These are phyloP conservation scores for Salix dunnii DNA, from an alignment of 345 rosid species.

Conservation along the genomic window DNA sequence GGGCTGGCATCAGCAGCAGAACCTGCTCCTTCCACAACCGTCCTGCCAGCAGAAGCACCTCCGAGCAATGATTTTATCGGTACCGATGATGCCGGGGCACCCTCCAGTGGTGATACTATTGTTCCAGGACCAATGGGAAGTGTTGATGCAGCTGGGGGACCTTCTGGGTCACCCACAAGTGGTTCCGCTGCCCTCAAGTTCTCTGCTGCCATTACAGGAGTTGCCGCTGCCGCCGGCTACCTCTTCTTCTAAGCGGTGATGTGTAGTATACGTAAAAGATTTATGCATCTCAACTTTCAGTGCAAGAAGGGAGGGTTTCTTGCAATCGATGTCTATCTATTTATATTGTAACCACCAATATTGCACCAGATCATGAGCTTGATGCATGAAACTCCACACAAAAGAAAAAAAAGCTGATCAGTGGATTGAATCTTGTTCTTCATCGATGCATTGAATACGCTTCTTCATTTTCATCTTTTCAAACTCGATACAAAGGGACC, in stretches of 20 bases:
- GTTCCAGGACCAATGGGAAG: conserved; percentile 39
- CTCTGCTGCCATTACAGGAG: conserved; percentile 20
- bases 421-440: too few species aligned
- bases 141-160: neutral
- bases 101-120: conserved; percentile 13
- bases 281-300: too few species aligned
- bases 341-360: too few species aligned
- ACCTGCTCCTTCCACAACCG: neutral
- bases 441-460: too few species aligned
- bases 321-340: too few species aligned
- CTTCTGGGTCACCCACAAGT: neutral
- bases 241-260: conserved; percentile 11
- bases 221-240: conserved; percentile 30
- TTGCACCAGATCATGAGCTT: too few species aligned
- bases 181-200: conserved; percentile 14
- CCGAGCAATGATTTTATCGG: conserved; percentile 17
- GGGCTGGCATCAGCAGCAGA: conserved; percentile 33
- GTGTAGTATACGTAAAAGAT: too few species aligned
- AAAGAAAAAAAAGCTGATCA: too few species aligned
- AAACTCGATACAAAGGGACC: too few species aligned
- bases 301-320: too few species aligned
- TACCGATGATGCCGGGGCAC: conserved; percentile 14
- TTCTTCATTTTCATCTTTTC: too few species aligned
- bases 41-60: neutral
- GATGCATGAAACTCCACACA: too few species aligned